Evolutionary conservation across 371 early-diverging fungal species (phyloP), one percentile per base, ranked within the genome.

Genomic region (Rhizopus stolonifer): DNA sequence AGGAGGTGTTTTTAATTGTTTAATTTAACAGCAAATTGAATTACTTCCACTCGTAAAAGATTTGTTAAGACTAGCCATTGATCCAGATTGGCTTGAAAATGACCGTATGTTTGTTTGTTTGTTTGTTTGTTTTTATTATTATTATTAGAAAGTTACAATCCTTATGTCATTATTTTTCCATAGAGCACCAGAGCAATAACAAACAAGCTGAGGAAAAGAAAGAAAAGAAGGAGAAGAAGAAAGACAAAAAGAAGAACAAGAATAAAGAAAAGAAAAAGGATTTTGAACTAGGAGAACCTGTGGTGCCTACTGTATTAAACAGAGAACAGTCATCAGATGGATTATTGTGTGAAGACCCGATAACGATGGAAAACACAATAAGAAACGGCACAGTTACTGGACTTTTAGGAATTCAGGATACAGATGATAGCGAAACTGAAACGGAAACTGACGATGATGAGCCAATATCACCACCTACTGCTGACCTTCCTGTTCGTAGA

Each of bases 31-130:
- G 79, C 65, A 60, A 49, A 72, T 78, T 26, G 69, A 69, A 49
- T 46, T 78, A 17, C 56, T 74, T 36, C 75, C 79, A 14, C 21
- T 77, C 32, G 77, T 77, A 18, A 73, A 71, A 52, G 77, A 77
- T 43, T 46, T 77, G 8, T 52, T 73, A 49, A 60, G 69, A 9
- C 46, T 46, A 8, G 65, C 67, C n/a, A 62, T 58, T 26, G 47
- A 47, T 40, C 46, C 58, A 10, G 21, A 48, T 13, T 58, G 60
- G 60, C 13, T 21, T 9, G 18, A 25, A 39, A 44, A 19, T 38
- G 21, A 34, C 40, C 18, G 42, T 42, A 42, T 10, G 42, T 10
- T n/a, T n/a, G n/a, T n/a, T n/a, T n/a, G n/a, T n/a, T n/a, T n/a
- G n/a, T n/a, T n/a, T n/a, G n/a, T n/a, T n/a, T n/a, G n/a, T n/a